A percentile compares a stretch with the other conserved stretches of the same genome.
phyloP scores from a whole-genome alignment of 2,329 filamentous ascomycete species.

The Colletotrichum tabaci region DNA sequence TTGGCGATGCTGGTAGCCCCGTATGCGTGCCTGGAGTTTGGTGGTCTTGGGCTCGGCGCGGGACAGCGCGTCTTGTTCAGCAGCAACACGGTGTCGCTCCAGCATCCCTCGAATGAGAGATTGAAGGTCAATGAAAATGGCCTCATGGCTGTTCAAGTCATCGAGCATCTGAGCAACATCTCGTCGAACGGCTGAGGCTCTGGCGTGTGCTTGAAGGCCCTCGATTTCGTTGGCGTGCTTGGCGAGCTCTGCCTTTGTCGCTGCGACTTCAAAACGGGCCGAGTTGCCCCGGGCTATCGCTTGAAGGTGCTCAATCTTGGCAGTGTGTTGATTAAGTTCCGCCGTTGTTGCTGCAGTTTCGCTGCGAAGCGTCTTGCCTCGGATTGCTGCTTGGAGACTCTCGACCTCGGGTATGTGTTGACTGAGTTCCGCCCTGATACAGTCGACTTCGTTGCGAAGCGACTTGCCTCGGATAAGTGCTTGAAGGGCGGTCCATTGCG shows the following conservation, averaged over 20 bases:
- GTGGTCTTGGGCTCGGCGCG: slow-evolving; percentile 70
- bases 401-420: slow-evolving; percentile 60
- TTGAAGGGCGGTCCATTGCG: slow-evolving; percentile 67
- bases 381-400: slow-evolving; percentile 65
- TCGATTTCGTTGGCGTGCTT: slow-evolving; percentile 60
- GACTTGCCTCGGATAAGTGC: slow-evolving; percentile 63
- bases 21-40: slow-evolving; percentile 76
- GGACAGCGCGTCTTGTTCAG: slow-evolving; percentile 69
- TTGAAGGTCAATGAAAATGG: slow-evolving; percentile 68
- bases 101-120: slow-evolving; percentile 74
- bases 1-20: slow-evolving; percentile 76
- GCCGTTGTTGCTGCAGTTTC: slow-evolving; percentile 60
- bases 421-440: slow-evolving; percentile 64
- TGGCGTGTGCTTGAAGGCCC: slow-evolving; percentile 66
- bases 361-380: slow-evolving; percentile 65
- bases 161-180: slow-evolving; percentile 65
- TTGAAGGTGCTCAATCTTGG: slow-evolving; percentile 54
- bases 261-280: slow-evolving; percentile 60
- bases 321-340: slow-evolving; percentile 62
- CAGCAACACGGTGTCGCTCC: slow-evolving; percentile 64
- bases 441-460: slow-evolving; percentile 60
- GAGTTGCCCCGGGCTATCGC: slow-evolving; percentile 63
- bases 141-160: slow-evolving; percentile 62
- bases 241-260: slow-evolving; percentile 63
- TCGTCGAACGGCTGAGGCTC: slow-evolving; percentile 69